phyloP scores from a whole-genome alignment of 192 early-diverging fungal species.

The Umbelopsis sp. region DNA sequence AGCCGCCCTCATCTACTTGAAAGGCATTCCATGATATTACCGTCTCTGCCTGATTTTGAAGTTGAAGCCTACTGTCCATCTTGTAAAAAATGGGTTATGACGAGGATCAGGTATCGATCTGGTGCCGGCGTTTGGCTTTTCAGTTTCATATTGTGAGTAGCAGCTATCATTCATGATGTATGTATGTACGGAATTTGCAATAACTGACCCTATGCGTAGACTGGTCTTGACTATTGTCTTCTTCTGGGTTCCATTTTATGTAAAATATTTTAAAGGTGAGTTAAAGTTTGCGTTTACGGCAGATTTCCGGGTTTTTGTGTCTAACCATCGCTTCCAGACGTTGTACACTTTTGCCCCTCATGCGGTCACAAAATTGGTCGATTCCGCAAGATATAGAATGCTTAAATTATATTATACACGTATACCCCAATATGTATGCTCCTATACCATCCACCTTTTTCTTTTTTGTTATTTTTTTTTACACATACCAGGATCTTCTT shows the following conservation, averaged over 20 bases:
- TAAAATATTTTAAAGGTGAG: constrained; percentile 16
- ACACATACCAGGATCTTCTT: background rate
- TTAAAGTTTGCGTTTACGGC: background rate
- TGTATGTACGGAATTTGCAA: background rate
- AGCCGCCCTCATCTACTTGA: background rate
- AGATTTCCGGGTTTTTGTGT: background rate
- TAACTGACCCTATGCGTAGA: background rate
- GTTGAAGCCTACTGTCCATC: background rate
- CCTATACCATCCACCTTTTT: background rate
- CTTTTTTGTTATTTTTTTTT: no score
- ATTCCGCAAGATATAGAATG: constrained; percentile 10
- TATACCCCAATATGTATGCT: background rate
- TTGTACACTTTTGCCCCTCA: constrained; percentile 6
- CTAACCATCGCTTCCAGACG: background rate
- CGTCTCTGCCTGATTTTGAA: constrained; percentile 8
- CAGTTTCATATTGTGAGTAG: background rate
- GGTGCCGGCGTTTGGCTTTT: constrained; percentile 6
- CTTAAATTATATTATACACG: background rate
- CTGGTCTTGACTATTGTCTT: constrained; percentile 5
- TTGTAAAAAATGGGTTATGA: constrained; percentile 4
- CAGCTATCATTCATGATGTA: background rate
- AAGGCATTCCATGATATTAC: background rate
- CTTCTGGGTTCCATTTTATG: constrained; percentile 15
- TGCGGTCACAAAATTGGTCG: constrained; percentile 15
- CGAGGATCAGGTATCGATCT: background rate